phyloP scores from a whole-genome alignment of 148 eudicot species.

The Nyssa sinensis region DNA sequence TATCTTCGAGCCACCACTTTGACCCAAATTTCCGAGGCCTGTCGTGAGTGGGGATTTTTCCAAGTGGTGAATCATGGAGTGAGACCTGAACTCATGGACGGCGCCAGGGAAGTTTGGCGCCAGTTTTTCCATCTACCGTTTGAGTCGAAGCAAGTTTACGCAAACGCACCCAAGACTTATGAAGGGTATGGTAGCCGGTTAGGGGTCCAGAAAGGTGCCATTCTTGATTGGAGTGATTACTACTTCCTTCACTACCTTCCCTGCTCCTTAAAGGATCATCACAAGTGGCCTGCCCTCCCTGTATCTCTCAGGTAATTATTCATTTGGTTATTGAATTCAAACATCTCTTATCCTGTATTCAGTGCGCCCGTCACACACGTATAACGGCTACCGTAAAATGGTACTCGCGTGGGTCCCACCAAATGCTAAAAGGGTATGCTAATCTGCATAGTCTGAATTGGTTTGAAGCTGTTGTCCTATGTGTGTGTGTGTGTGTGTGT shows the following conservation, averaged over 20 bases:
- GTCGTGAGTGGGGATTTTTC: constrained; percentile 82
- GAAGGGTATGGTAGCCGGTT: constrained; percentile 94
- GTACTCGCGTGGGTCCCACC: no score
- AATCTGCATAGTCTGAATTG: no score
- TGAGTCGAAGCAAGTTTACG: constrained; percentile 69
- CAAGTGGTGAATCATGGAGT: constrained; percentile 83
- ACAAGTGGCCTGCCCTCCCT: constrained; percentile 78
- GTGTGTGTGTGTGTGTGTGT: no score
- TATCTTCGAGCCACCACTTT: constrained; percentile 14
- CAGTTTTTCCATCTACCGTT: constrained; percentile 81
- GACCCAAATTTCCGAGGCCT: constrained; percentile 40
- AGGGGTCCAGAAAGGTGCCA: constrained; percentile 81
- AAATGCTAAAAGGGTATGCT: no score
- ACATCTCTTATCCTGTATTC: no score
- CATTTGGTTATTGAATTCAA: no score
- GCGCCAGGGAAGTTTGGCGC: constrained; percentile 61
- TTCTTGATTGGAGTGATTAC: constrained; percentile 97
- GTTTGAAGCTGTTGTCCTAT: no score
- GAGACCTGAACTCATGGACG: constrained; percentile 56
- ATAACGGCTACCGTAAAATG: no score
- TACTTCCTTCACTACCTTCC: constrained; percentile 84
- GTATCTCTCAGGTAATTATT: constrained; percentile 56
- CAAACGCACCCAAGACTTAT: constrained; percentile 67
- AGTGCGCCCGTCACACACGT: no score
- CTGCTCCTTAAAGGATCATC: constrained; percentile 43